phyloP scores from a whole-genome alignment of 78 protist species.

The Dictyostelium firmibasis region DNA sequence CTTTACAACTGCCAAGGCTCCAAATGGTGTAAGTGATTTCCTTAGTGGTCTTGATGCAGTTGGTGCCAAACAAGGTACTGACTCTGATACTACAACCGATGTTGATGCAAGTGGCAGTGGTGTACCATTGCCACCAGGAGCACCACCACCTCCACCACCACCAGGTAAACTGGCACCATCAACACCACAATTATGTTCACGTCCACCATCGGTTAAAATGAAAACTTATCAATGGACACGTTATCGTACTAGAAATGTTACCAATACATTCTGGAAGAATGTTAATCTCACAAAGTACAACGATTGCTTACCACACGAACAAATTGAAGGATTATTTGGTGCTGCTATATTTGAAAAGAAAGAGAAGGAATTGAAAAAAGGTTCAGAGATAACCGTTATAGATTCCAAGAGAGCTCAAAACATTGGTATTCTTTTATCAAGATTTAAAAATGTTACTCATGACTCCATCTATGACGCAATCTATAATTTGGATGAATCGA shows the following conservation, averaged over 20 bases:
- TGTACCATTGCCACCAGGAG: slow-evolving; percentile 47
- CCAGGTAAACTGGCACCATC: slow-evolving; percentile 60
- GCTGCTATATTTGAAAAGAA: slow-evolving; percentile 75
- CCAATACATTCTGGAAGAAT: slow-evolving; percentile 58
- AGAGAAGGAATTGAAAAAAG: slow-evolving; percentile 60
- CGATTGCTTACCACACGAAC: slow-evolving; percentile 36
- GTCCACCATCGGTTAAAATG: slow-evolving; percentile 35
- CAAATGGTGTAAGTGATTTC: slow-evolving; percentile 15
- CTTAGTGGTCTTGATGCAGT: background rate
- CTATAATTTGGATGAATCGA: slow-evolving; percentile 40
- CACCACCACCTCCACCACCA: slow-evolving; percentile 76
- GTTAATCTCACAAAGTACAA: slow-evolving; percentile 28
- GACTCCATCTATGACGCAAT: slow-evolving; percentile 50
- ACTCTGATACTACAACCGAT: background rate
- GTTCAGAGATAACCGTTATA: slow-evolving; percentile 50
- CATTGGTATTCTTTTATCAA: slow-evolving; percentile 52
- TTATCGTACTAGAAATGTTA: slow-evolving; percentile 62
- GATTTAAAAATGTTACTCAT: slow-evolving; percentile 6
- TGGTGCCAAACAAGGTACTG: background rate
- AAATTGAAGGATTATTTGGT: slow-evolving; percentile 68
- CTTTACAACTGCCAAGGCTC: slow-evolving; percentile 31
- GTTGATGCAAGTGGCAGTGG: background rate
- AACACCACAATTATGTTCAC: slow-evolving; percentile 49
- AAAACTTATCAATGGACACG: slow-evolving; percentile 59
- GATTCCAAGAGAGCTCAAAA: slow-evolving; percentile 84